phyloP scores from a whole-genome alignment of 148 eudicot genomes.

The Polygonum aviculare region DNA sequence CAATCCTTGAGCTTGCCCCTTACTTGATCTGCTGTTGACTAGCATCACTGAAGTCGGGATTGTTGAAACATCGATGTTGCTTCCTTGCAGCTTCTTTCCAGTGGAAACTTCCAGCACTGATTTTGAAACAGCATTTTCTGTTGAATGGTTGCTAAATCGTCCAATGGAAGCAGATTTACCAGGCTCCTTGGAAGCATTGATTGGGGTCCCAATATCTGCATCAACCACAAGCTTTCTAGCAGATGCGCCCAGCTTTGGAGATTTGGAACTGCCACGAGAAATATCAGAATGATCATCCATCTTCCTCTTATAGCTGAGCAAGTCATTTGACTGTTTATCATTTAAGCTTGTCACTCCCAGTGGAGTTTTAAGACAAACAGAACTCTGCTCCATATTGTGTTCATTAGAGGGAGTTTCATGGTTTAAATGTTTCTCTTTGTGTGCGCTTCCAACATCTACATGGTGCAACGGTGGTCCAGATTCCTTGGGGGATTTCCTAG shows the following conservation, averaged over 20 bases:
- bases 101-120: constrained; percentile 6
- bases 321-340: constrained; percentile 19
- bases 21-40: constrained; percentile 10
- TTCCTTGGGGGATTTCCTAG: constrained; percentile 31
- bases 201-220: constrained; percentile 17
- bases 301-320: constrained; percentile 37
- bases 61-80: constrained; percentile 15
- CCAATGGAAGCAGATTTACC: constrained; percentile 8
- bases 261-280: constrained; percentile 32
- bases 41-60: constrained; percentile 20
- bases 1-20: not conserved
- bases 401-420: constrained; percentile 2
- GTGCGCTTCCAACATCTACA: constrained; percentile 8
- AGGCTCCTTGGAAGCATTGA: constrained; percentile 12
- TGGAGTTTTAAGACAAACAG: not conserved
- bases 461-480: constrained; percentile 15
- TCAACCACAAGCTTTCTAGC: constrained; percentile 19
- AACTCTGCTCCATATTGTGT: not conserved
- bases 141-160: constrained; percentile 3
- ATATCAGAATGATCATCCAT: constrained; percentile 22
- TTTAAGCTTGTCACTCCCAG: not conserved
- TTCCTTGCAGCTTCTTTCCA: constrained; percentile 14
- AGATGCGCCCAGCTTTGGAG: constrained; percentile 22
- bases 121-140: constrained; percentile 11
- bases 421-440: constrained; percentile 8